Evolutionary conservation across 495 filamentous ascomycete species (phyloP).

Genomic region (Talaromyces proteolyticus): DNA sequence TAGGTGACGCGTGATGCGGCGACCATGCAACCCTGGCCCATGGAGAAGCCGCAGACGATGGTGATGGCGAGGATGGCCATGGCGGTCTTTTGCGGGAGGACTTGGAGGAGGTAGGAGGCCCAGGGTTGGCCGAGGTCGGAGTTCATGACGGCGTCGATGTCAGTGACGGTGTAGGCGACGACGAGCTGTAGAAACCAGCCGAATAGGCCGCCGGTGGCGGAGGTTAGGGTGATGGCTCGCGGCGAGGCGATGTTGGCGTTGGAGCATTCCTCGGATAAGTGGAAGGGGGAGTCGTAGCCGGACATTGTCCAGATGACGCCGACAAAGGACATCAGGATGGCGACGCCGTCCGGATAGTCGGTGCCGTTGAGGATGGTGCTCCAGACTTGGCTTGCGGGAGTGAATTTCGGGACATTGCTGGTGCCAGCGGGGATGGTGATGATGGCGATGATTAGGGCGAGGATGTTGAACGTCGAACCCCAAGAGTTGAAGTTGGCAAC

Average conservation of each 20-base stretch:
- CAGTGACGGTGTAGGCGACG: slow-evolving; percentile 73
- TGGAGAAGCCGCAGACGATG: slow-evolving; percentile 70
- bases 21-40: slow-evolving; percentile 83
- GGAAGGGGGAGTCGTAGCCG: slow-evolving; percentile 71
- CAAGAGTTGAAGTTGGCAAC: slow-evolving; percentile 71
- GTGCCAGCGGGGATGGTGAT: slow-evolving; percentile 65
- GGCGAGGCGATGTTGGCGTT: slow-evolving; percentile 72
- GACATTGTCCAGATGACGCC: slow-evolving; percentile 59
- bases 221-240: slow-evolving; percentile 71
- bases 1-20: slow-evolving; percentile 74
- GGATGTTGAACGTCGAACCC: slow-evolving; percentile 70
- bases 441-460: slow-evolving; percentile 59
- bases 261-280: slow-evolving; percentile 71
- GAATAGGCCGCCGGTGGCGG: slow-evolving; percentile 58
- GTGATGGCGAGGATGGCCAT: slow-evolving; percentile 63
- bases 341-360: slow-evolving; percentile 64
- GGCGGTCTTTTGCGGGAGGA: slow-evolving; percentile 60
- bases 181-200: slow-evolving; percentile 75
- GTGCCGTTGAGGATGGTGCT: slow-evolving; percentile 63
- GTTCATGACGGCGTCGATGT: slow-evolving; percentile 54
- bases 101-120: slow-evolving; percentile 68
- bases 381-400: slow-evolving; percentile 59
- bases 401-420: slow-evolving; percentile 56
- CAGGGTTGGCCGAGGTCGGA: slow-evolving; percentile 70
- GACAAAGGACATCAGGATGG: slow-evolving; percentile 73